Conservation (phyloP, 495 filamentous ascomycete species). For the Jackrogersella minutella region DNA sequence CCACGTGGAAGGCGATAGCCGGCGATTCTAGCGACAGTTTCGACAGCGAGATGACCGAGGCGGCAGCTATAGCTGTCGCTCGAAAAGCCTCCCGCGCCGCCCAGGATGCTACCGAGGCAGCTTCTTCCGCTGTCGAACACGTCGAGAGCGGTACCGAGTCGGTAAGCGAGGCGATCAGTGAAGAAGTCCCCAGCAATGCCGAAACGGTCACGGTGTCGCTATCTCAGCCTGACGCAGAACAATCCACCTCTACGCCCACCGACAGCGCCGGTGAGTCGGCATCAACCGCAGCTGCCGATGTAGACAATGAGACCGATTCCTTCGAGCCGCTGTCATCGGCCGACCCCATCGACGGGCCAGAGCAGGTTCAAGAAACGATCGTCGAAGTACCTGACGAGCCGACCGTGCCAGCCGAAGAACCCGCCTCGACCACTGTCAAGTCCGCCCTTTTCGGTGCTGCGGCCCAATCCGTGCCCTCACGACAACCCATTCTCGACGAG, state of each 20-base stretch:
- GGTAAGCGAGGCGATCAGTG: constrained; percentile 25
- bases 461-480: constrained; percentile 54
- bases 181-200: constrained; percentile 7
- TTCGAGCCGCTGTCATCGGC: constrained; percentile 24
- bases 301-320: neutral
- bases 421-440: constrained; percentile 44
- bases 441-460: constrained; percentile 55
- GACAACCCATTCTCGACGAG: constrained; percentile 52
- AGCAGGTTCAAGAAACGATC: constrained; percentile 38
- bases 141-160: constrained; percentile 16
- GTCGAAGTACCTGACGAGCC: constrained; percentile 37
- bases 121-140: constrained; percentile 23
- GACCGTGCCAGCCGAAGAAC: constrained; percentile 23
- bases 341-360: constrained; percentile 32
- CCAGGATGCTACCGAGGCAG: constrained; percentile 33
- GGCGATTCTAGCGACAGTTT: constrained; percentile 82
- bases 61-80: constrained; percentile 52
- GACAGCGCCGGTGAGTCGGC: constrained; percentile 20
- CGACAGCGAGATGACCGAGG: constrained; percentile 53
- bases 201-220: constrained; percentile 37
- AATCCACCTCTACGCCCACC: constrained; percentile 25
- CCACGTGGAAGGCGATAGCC: constrained; percentile 82
- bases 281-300: neutral
- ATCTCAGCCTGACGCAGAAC: constrained; percentile 19
- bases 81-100: constrained; percentile 40